Conservation (phyloP, 2,329 filamentous ascomycete genomes). For the Metarhizium humberi region DNA sequence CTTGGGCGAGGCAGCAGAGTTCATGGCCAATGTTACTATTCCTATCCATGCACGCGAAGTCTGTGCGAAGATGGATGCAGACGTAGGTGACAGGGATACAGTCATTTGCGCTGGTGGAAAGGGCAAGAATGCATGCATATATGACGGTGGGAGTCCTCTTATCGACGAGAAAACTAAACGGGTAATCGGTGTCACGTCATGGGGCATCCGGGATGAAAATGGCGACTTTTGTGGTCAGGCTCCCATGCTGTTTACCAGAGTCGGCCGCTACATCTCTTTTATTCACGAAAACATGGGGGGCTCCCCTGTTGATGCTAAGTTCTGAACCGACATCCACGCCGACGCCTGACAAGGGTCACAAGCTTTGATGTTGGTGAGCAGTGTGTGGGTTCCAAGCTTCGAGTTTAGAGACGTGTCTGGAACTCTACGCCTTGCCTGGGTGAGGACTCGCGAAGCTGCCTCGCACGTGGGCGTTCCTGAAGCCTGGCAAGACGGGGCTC, state of each 20-base stretch:
- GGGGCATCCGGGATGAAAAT: neutral
- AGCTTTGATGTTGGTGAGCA: too few relatives aligned
- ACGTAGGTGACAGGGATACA: neutral
- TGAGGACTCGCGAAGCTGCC: too few relatives aligned
- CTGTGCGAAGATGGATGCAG: neutral
- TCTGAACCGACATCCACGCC: too few relatives aligned
- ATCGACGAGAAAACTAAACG: neutral
- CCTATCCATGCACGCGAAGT: neutral
- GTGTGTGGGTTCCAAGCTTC: too few relatives aligned
- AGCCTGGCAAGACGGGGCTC: too few relatives aligned
- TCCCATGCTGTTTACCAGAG: neutral
- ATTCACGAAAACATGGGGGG: neutral
- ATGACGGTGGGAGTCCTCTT: neutral
- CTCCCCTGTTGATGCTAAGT: too few relatives aligned
- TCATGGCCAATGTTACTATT: neutral
- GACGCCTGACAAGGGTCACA: too few relatives aligned
- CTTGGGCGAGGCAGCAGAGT: neutral
- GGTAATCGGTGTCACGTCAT: neutral
- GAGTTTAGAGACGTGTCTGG: too few relatives aligned
- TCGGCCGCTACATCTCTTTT: neutral
- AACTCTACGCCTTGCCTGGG: too few relatives aligned
- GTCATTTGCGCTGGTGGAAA: neutral
- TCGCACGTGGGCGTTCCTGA: too few relatives aligned
- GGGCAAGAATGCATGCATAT: neutral
- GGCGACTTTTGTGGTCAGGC: neutral